A percentile compares a stretch with the other conserved stretches of the same genome.
These are phyloP conservation scores for Alternaria hordeiaustralica DNA, from an alignment of 2,329 filamentous ascomycete species.

Conservation along the genomic window DNA sequence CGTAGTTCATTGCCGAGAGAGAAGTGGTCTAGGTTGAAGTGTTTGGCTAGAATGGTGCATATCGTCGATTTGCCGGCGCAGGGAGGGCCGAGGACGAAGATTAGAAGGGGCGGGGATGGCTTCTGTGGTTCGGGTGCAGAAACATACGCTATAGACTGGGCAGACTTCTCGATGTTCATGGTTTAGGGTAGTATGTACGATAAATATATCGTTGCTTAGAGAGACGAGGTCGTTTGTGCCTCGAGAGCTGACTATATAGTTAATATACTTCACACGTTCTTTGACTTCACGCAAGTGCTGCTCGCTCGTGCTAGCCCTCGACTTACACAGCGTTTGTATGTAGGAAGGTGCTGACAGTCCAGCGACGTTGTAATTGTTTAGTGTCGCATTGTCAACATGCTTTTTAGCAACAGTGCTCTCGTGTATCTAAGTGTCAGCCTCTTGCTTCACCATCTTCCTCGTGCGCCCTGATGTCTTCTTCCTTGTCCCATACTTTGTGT, in stretches of 20 bases:
- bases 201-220: not conserved
- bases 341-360: not conserved
- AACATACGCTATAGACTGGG: not conserved
- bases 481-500: constrained; percentile 54
- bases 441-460: constrained; percentile 41
- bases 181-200: not conserved
- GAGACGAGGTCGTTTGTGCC: not conserved
- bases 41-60: constrained; percentile 4
- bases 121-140: not conserved
- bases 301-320: not conserved
- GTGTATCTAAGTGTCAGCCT: constrained; percentile 5
- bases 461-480: constrained; percentile 32
- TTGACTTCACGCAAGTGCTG: not conserved
- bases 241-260: not conserved
- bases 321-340: not conserved
- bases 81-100: constrained; percentile 16
- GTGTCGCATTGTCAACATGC: not conserved
- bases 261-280: not conserved
- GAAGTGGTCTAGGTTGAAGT: constrained; percentile 14
- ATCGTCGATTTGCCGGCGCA: constrained; percentile 22
- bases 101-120: not conserved
- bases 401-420: not conserved
- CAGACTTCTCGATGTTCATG: not conserved
- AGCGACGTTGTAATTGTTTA: not conserved
- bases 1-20: constrained; percentile 18